phyloP scores from a whole-genome alignment of 129 eudicot species.

The sunflower (Helianthus annuus) region DNA sequence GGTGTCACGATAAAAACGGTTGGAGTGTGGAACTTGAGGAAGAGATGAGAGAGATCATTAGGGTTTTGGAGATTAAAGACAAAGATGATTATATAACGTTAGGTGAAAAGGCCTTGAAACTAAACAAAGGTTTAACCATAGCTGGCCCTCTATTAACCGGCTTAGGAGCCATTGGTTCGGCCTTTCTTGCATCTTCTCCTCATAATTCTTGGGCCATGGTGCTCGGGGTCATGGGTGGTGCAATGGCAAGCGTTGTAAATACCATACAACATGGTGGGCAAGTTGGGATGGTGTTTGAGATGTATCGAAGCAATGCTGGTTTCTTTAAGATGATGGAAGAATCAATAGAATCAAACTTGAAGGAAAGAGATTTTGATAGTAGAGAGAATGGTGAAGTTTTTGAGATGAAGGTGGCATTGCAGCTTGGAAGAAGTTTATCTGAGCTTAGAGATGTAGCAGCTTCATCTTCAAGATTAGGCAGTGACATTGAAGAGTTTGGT shows the following conservation, averaged over 20 bases:
- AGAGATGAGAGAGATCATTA: conserved; percentile 58
- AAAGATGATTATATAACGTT: conserved; percentile 60
- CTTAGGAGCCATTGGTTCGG: conserved; percentile 58
- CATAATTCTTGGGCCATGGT: conserved; percentile 49
- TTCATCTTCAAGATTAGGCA: conserved; percentile 31
- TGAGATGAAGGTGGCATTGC: conserved; percentile 75
- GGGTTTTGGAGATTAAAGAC: conserved; percentile 46
- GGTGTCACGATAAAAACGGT: conserved; percentile 26
- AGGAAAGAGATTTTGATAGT: conserved; percentile 38
- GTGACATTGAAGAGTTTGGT: conserved; percentile 62
- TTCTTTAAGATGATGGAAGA: conserved; percentile 70
- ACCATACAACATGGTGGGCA: conserved; percentile 81
- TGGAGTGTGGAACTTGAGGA: conserved; percentile 60
- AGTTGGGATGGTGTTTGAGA: conserved; percentile 93
- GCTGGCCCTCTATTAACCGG: conserved; percentile 59
- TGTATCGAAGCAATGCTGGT: conserved; percentile 82
- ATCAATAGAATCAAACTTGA: conserved; percentile 44
- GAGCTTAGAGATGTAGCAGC: conserved; percentile 59
- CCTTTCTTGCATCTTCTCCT: conserved; percentile 33
- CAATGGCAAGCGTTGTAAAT: conserved; percentile 59
- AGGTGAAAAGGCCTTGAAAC: conserved; percentile 55
- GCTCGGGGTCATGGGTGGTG: conserved; percentile 61
- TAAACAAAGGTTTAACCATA: conserved; percentile 59
- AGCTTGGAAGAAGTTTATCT: conserved; percentile 74
- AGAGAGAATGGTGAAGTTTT: conserved; percentile 77